Percentiles rank a stretch among this genome's conserved stretches.
Evolutionary conservation across 495 filamentous ascomycete genomes (phyloP).

Genomic region (Daldinia decipiens): DNA sequence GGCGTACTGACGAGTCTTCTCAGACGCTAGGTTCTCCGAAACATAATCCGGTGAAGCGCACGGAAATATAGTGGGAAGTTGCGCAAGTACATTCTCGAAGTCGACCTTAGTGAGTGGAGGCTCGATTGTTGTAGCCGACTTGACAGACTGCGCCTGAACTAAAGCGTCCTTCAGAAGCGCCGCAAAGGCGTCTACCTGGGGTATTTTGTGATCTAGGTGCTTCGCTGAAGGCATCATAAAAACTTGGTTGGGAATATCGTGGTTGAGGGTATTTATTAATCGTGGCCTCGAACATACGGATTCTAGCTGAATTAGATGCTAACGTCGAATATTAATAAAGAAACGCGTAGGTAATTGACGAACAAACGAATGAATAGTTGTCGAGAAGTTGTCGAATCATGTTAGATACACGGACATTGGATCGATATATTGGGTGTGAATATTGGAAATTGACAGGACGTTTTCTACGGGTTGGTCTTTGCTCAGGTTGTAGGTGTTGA

Average conservation of each 20-base stretch:
- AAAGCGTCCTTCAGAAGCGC: slow-evolving; percentile 70
- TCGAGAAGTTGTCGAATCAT: slow-evolving; percentile 14
- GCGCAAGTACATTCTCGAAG: slow-evolving; percentile 60
- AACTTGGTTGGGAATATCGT: not conserved
- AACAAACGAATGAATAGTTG: slow-evolving; percentile 13
- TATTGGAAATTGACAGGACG: not conserved
- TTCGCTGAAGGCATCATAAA: slow-evolving; percentile 54
- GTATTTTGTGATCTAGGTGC: slow-evolving; percentile 58
- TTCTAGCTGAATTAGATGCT: slow-evolving; percentile 1
- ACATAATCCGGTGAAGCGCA: slow-evolving; percentile 15
- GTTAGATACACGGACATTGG: slow-evolving; percentile 2
- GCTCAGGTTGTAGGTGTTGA: not conserved
- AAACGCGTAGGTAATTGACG: slow-evolving; percentile 5
- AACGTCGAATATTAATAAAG: slow-evolving; percentile 1
- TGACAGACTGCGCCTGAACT: slow-evolving; percentile 69
- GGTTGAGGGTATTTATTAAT: slow-evolving; percentile 1
- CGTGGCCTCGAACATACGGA: not conserved
- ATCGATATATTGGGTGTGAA: not conserved
- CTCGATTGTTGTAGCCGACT: slow-evolving; percentile 74
- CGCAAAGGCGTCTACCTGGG: slow-evolving; percentile 66
- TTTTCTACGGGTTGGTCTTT: slow-evolving; percentile 4
- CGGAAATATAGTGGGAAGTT: slow-evolving; percentile 53
- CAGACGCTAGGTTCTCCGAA: slow-evolving; percentile 41
- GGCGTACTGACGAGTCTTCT: slow-evolving; percentile 65
- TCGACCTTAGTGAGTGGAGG: slow-evolving; percentile 76